Evolutionary conservation across 2,329 filamentous ascomycete species (phyloP), one percentile per base, ranked within the genome.

Genomic region (Amphichorda felina): DNA sequence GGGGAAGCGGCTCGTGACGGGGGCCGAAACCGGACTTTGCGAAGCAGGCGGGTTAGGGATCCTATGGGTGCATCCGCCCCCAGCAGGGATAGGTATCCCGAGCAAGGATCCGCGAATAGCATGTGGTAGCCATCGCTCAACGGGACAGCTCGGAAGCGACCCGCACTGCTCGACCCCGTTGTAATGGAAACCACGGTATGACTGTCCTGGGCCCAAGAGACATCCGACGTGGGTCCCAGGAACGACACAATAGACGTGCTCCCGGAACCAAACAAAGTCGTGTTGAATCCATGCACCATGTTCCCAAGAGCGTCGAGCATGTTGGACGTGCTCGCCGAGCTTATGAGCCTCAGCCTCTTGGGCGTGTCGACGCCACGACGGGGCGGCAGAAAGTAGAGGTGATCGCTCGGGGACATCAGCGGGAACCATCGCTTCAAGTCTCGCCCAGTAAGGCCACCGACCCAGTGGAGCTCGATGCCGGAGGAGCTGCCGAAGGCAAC

Each of bases 111-210:
- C 6, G 72, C 73, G 49, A 79, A 82, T 5, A 82, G 53, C 25
- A 82, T 61, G 44, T 82, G 75, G 38, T 70, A 59, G 2, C 77
- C 76, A 49, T 82, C 79, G 41, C 72, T 77, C 27, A 82, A 50
- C 4, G 79, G 77, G 10, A 79, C 55, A 2, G 76, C 75, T 31
- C 67, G 68, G 45, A 75, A 79, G 45, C 81, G 74, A 45, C 80
- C 74, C 24, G 65, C 65, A 33, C 57, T 60, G 1, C 56, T 60
- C 13, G 60, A 57, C 22, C 58, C 54, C n/a, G 64, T 49, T n/a
- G n/a, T n/a, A n/a, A n/a, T n/a, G n/a, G n/a, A n/a, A n/a, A n/a
- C n/a, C n/a, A n/a, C n/a, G n/a, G n/a, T n/a, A n/a, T n/a, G n/a
- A n/a, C n/a, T n/a, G n/a, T n/a, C n/a, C n/a, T n/a, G n/a, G n/a